A percentile compares a stretch with the other conserved stretches of the same genome.
Evolutionary conservation across 108 stramenopile genomes (phyloP).

Genomic region (Cyclotella kingstonii): DNA sequence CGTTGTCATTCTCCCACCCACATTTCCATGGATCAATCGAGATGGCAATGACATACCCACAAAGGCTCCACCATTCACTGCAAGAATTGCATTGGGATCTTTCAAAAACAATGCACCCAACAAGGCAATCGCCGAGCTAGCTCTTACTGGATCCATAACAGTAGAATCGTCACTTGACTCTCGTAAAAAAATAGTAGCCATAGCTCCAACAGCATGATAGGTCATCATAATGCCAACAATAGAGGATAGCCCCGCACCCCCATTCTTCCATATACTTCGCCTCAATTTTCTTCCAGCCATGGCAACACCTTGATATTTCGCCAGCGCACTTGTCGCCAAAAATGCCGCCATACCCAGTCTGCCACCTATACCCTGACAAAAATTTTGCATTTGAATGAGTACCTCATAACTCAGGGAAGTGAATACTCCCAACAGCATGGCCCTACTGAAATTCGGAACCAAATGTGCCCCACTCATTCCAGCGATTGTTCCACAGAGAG

Average conservation of each 20-base stretch:
- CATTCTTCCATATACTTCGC: conserved; percentile 30
- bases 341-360: conserved; percentile 59
- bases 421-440: conserved; percentile 32
- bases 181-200: conserved; percentile 59
- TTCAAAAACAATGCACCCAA: conserved; percentile 47
- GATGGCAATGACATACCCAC: conserved; percentile 65
- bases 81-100: conserved; percentile 45
- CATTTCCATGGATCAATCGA: conserved; percentile 50
- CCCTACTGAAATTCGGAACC: conserved; percentile 12
- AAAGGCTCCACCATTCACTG: conserved; percentile 62
- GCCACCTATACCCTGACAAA: conserved; percentile 48
- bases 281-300: conserved; percentile 38
- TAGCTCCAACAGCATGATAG: conserved; percentile 51
- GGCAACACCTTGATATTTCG: conserved; percentile 41
- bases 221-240: conserved; percentile 34
- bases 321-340: conserved; percentile 43
- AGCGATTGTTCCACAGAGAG: conserved; percentile 60
- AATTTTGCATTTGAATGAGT: conserved; percentile 45
- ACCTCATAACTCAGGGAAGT: conserved; percentile 49
- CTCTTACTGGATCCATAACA: conserved; percentile 60
- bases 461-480: conserved; percentile 51
- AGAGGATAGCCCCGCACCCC: conserved; percentile 14
- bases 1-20: conserved; percentile 10
- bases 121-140: conserved; percentile 53
- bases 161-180: conserved; percentile 55